Conservation (phyloP, 352 stramenopile species). For the Pythium aquatile region DNA sequence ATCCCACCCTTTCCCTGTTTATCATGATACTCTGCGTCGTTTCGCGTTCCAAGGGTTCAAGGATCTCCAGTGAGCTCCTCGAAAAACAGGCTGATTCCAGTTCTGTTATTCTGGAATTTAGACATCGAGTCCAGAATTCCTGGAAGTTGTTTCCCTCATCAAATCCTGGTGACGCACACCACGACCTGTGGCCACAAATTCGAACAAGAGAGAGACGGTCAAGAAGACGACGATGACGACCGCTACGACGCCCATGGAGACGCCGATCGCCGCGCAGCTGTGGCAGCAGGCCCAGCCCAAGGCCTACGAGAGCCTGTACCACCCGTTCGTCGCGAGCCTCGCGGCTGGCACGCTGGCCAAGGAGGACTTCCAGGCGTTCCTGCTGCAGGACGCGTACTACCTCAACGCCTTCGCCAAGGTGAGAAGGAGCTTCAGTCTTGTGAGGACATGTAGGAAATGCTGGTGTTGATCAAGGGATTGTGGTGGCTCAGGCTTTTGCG, state of each 20-base stretch:
- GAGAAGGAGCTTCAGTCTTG: background rate
- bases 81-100: constrained; percentile 2
- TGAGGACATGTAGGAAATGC: too few relatives aligned
- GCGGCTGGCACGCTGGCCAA: constrained; percentile 32
- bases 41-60: constrained; percentile 1
- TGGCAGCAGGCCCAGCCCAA: constrained; percentile 34
- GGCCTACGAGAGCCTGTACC: constrained; percentile 44
- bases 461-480: too few relatives aligned
- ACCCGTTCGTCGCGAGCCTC: constrained; percentile 49
- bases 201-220: background rate
- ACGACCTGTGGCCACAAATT: constrained; percentile 5
- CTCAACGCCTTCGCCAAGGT: constrained; percentile 37
- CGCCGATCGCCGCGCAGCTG: constrained; percentile 25
- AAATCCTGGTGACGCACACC: constrained; percentile 10
- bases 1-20: constrained; percentile 18
- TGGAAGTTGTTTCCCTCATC: constrained; percentile 1
- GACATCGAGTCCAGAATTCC: constrained; percentile 9
- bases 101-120: background rate
- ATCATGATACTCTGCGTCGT: constrained; percentile 4
- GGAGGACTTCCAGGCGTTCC: constrained; percentile 41
- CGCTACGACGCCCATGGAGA: background rate
- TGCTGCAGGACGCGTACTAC: constrained; percentile 61
- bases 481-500: constrained; percentile 40
- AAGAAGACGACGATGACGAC: constrained; percentile 3
- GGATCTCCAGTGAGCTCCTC: constrained; percentile 11